phyloP scores from a whole-genome alignment of 108 stramenopile genomes.

The Cyclotella baltica region DNA sequence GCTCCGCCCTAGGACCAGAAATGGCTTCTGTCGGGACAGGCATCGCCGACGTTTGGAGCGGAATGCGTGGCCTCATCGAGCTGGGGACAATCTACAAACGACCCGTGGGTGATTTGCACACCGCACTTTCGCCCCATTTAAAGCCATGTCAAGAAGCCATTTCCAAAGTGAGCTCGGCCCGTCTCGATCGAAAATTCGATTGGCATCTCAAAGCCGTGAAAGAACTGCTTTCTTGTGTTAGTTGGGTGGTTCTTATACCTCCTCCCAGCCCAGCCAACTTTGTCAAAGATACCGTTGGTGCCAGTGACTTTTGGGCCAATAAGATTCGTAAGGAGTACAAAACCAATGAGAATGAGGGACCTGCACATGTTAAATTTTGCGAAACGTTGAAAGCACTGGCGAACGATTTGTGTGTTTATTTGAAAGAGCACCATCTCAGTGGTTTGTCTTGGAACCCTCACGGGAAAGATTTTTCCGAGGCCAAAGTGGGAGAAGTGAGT shows the following conservation, averaged over 20 bases:
- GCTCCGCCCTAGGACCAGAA: constrained; percentile 70
- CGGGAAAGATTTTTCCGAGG: constrained; percentile 82
- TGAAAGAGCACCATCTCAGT: constrained; percentile 90
- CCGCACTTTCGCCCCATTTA: constrained; percentile 63
- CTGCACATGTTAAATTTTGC: constrained; percentile 87
- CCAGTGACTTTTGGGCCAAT: constrained; percentile 96
- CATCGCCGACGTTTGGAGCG: constrained; percentile 59
- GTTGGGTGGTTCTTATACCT: constrained; percentile 75
- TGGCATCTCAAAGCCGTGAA: constrained; percentile 79
- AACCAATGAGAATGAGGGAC: constrained; percentile 76
- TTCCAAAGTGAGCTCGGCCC: constrained; percentile 56
- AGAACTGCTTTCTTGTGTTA: constrained; percentile 79
- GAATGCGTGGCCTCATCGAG: constrained; percentile 70
- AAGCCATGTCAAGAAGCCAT: constrained; percentile 72
- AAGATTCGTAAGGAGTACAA: constrained; percentile 95
- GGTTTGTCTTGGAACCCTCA: constrained; percentile 90
- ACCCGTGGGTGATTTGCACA: constrained; percentile 46
- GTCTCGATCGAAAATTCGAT: constrained; percentile 80
- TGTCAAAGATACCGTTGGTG: constrained; percentile 87
- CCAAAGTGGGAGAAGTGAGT: constrained; percentile 59
- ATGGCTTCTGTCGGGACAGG: constrained; percentile 64
- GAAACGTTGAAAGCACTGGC: constrained; percentile 88
- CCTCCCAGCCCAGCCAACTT: constrained; percentile 75
- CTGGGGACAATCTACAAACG: constrained; percentile 71
- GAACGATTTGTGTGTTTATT: constrained; percentile 79